Conservation (phyloP, 2,329 filamentous ascomycete species). For the Monosporascus sp. region DNA sequence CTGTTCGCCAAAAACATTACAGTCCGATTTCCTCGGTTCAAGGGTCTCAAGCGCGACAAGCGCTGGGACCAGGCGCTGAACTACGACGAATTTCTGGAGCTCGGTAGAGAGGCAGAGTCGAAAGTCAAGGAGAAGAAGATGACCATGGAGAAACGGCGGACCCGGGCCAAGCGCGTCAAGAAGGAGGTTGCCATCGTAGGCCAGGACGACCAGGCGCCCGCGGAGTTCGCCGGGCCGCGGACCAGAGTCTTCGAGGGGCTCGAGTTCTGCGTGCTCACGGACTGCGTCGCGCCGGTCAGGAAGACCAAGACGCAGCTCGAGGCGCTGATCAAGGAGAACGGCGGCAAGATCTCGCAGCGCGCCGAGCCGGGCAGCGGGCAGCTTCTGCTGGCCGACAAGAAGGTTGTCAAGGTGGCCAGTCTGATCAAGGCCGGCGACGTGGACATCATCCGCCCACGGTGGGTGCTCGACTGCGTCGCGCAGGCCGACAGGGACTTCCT, state of each 20-base stretch:
- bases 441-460: conserved; percentile 72
- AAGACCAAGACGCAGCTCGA: conserved; percentile 77
- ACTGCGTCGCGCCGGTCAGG: conserved; percentile 63
- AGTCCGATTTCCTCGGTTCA: conserved; percentile 87
- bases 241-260: conserved; percentile 68
- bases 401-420: conserved; percentile 74
- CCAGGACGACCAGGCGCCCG: conserved; percentile 42
- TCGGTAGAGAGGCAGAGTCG: conserved; percentile 65
- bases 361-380: conserved; percentile 57
- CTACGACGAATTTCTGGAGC: conserved; percentile 67
- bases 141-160: conserved; percentile 65
- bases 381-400: conserved; percentile 75
- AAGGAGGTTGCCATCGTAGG: conserved; percentile 68
- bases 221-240: conserved; percentile 48
- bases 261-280: conserved; percentile 79
- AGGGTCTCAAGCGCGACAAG: conserved; percentile 74
- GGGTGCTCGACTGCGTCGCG: conserved; percentile 78
- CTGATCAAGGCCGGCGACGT: conserved; percentile 66
- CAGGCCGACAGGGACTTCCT: conserved; percentile 53
- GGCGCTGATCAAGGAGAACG: conserved; percentile 73
- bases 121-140: conserved; percentile 70
- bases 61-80: conserved; percentile 77
- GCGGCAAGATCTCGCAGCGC: conserved; percentile 73
- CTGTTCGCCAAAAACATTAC: conserved; percentile 74
- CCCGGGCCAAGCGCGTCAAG: conserved; percentile 57